Percentiles rank a stretch among this genome's conserved stretches.
These are phyloP conservation scores for Castanopsis chinensis DNA, from an alignment of 306 rosid species.

Conservation along the genomic window DNA sequence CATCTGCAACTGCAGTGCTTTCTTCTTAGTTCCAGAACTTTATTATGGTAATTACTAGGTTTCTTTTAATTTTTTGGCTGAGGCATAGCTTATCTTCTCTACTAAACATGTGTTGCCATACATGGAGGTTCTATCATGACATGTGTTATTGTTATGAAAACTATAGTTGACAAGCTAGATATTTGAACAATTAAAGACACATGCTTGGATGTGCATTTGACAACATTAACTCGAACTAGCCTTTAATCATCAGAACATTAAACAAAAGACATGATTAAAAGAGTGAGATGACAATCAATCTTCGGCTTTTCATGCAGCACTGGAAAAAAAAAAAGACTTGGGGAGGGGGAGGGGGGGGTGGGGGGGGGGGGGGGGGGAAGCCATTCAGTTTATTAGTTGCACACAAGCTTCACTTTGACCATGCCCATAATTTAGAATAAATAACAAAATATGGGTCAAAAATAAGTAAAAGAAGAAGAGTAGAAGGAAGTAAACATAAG, in stretches of 20 bases:
- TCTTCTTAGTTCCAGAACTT: not conserved
- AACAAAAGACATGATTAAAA: not conserved
- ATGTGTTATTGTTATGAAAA: not conserved
- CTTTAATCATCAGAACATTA: not conserved
- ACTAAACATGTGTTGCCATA: not conserved
- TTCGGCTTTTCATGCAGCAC: not conserved
- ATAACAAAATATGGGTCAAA: too few relatives aligned
- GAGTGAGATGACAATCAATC: not conserved
- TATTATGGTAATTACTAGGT: not conserved
- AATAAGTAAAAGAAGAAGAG: conserved; percentile 13
- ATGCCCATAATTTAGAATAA: too few relatives aligned
- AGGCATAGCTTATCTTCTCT: not conserved
- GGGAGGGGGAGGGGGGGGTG: too few relatives aligned
- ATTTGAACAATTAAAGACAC: not conserved
- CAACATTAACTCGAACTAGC: not conserved
- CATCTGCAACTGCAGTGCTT: not conserved
- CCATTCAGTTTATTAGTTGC: too few relatives aligned
- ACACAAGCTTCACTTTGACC: too few relatives aligned
- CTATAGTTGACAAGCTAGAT: not conserved
- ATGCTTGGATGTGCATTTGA: not conserved
- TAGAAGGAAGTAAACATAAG: conserved; percentile 8
- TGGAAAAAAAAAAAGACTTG: too few relatives aligned
- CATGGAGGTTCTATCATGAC: not conserved
- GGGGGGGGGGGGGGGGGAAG: too few relatives aligned
- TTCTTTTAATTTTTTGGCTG: not conserved